Base-by-base conservation (phyloP, 2,329 filamentous ascomycete species). In the Pseudogymnoascus sp. region DNA sequence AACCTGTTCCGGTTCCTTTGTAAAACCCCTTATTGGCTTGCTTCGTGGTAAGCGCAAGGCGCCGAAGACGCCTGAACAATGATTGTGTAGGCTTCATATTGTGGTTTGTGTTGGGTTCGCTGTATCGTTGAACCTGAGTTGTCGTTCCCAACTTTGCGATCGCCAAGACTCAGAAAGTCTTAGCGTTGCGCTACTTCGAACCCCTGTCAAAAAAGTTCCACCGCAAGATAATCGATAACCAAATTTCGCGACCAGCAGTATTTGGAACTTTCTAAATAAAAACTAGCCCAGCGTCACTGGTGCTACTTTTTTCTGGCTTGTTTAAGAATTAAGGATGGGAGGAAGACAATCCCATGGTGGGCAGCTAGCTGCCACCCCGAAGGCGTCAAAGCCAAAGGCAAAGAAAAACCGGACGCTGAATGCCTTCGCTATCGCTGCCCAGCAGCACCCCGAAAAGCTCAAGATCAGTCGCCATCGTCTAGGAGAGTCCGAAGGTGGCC, bases 1-100 rank as follows among this genome's bases (percentile, higher is more conserved):
- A 86, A 1, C 94, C 94, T 0, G 91, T 88, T 54, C 92, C 83
- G 70, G 89, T 97, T 73, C 94, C 94, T 81, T 97, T 97, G 85
- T 99, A 99, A 84, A 87, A 99, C 68, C 92, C 93, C 72, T 91
- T 90, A 74, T 88, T 89, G 73, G 93, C 87, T 76, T 94, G 87
- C 78, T 99, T 99, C 67, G 93, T 96, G 11, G 90, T 97, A 71
- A 99, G 84, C 60, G 83, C 81, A 63, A 92, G 79, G 71, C 93
- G 91, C 75, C 86, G 84, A 70, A 91, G 83, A 62, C 84, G 82
- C 73, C 85, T 79, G 68, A 82, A 81, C 70, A 96, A 86, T 65
- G 78, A 74, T 70, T 83, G 79, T 14, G 89, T 89, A 61, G 89
- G 83, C 73, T 84, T 82, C 86, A 89, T 90, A 64, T 73, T n/a